phyloP scores from a whole-genome alignment of 2,329 filamentous ascomycete genomes.

The Lizonia empirigonia region DNA sequence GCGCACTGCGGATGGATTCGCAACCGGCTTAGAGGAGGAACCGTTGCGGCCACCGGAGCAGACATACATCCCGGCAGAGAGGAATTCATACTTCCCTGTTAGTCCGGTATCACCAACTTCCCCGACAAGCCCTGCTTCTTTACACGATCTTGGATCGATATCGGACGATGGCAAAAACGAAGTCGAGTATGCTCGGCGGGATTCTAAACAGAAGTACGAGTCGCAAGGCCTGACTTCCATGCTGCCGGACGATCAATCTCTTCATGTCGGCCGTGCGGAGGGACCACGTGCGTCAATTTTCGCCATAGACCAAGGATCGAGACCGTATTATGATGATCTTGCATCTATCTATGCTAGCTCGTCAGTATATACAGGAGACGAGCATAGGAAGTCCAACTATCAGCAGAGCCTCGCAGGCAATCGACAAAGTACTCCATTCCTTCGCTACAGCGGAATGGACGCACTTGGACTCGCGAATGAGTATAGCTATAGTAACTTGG shows the following conservation, averaged over 20 bases:
- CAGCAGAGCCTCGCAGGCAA: constrained; percentile 27
- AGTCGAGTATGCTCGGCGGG: constrained; percentile 7
- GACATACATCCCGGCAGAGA: constrained; percentile 24
- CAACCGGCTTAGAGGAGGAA: constrained; percentile 19
- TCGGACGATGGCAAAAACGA: constrained; percentile 14
- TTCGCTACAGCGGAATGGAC: constrained; percentile 23
- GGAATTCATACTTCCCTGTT: constrained; percentile 26
- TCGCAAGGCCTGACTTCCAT: constrained; percentile 30
- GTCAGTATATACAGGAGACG: constrained; percentile 40
- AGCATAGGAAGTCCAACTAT: constrained; percentile 25
- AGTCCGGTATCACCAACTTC: constrained; percentile 26
- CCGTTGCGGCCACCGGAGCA: constrained; percentile 30
- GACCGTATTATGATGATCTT: constrained; percentile 40
- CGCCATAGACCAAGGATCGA: constrained; percentile 15
- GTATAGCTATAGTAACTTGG: constrained; percentile 21
- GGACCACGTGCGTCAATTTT: constrained; percentile 16
- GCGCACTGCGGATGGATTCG: constrained; percentile 15
- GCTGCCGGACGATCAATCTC: constrained; percentile 37
- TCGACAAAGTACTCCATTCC: constrained; percentile 31
- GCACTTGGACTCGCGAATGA: constrained; percentile 20
- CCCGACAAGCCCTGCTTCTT: constrained; percentile 19
- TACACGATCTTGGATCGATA: constrained; percentile 9
- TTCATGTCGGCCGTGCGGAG: constrained; percentile 23
- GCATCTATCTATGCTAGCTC: constrained; percentile 39
- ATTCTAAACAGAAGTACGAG: not conserved